A percentile compares a stretch with the other conserved stretches of the same genome.
phyloP scores from a whole-genome alignment of 257 asterid species.

The Sherardia arvensis region DNA sequence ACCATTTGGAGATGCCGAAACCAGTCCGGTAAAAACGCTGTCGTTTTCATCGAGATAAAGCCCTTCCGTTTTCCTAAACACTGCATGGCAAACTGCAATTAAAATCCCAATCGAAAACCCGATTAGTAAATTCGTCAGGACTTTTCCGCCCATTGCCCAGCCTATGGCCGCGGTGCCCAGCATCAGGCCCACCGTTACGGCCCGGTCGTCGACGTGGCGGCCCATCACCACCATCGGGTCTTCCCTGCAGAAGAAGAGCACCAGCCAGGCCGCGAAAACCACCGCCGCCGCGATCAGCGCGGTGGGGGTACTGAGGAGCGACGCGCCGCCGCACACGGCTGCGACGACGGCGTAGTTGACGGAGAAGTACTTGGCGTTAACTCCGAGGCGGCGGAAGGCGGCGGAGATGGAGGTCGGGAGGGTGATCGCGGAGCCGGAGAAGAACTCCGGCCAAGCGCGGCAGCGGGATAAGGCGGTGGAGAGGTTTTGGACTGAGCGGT shows the following conservation, averaged over 20 bases:
- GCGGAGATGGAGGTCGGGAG: slow-evolving; percentile 48
- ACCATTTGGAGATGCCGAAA: slow-evolving; percentile 16
- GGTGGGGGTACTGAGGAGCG: slow-evolving; percentile 50
- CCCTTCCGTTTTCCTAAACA: slow-evolving; percentile 56
- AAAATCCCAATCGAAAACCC: slow-evolving; percentile 49
- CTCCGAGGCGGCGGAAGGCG: slow-evolving; percentile 42
- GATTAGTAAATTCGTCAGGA: slow-evolving; percentile 33
- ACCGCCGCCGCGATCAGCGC: slow-evolving; percentile 31
- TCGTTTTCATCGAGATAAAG: slow-evolving; percentile 59
- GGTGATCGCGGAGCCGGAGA: slow-evolving; percentile 36
- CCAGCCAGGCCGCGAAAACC: slow-evolving; percentile 50
- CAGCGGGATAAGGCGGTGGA: slow-evolving; percentile 42
- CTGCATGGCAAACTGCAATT: slow-evolving; percentile 39
- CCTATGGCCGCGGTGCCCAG: slow-evolving; percentile 22
- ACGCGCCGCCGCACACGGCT: slow-evolving; percentile 37
- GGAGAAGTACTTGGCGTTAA: slow-evolving; percentile 46
- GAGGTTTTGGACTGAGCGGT: slow-evolving; percentile 60
- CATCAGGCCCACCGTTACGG: slow-evolving; percentile 33
- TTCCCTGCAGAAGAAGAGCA: slow-evolving; percentile 57
- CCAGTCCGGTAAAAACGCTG: slow-evolving; percentile 52
- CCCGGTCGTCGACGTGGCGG: slow-evolving; percentile 38
- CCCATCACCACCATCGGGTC: slow-evolving; percentile 63
- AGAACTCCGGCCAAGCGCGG: slow-evolving; percentile 76
- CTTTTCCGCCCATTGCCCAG: slow-evolving; percentile 45
- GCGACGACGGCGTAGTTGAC: slow-evolving; percentile 46